Evolutionary conservation across 2,329 filamentous ascomycete genomes (phyloP).

Genomic region (Trichoderma koningiopsis): DNA sequence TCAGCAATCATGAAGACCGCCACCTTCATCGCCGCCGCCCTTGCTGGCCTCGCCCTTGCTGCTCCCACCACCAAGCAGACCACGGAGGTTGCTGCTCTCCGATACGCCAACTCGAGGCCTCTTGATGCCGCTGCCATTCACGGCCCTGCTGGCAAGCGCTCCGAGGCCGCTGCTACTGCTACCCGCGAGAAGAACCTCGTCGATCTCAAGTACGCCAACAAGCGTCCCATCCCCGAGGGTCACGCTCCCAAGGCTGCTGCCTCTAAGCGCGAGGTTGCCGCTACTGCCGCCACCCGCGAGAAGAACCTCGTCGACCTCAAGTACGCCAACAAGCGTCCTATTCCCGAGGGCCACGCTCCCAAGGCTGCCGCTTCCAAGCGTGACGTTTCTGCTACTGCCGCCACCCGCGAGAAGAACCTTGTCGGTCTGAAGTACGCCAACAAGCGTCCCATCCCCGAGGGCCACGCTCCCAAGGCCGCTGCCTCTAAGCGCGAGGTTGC

Average conservation of each 20-base stretch:
- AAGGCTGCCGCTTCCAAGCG: not conserved
- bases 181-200: constrained; percentile 16
- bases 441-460: constrained; percentile 4
- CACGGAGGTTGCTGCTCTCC: not conserved
- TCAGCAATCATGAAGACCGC: constrained; percentile 24
- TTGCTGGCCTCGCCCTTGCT: constrained; percentile 25
- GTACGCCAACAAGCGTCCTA: constrained; percentile 15
- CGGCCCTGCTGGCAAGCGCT: not conserved
- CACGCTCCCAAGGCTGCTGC: not conserved
- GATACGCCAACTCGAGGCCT: constrained; percentile 25
- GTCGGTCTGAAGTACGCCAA: constrained; percentile 18
- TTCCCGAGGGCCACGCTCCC: not conserved
- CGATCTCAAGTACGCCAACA: constrained; percentile 18
- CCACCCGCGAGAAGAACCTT: constrained; percentile 15
- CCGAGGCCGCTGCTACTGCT: not conserved
- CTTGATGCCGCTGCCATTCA: not conserved
- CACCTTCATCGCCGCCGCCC: constrained; percentile 21
- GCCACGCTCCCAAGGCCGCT: not conserved
- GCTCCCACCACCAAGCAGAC: constrained; percentile 10
- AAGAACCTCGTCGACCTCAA: constrained; percentile 21
- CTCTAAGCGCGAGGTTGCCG: not conserved
- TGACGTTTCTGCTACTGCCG: not conserved
- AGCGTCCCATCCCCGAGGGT: not conserved
- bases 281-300: not conserved
- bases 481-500: constrained; percentile 1